A percentile compares a stretch with the other conserved stretches of the same genome.
These are phyloP conservation scores for Leccinum pellstonianum DNA, from an alignment of 768 basidiomycete species.

Conservation along the genomic window DNA sequence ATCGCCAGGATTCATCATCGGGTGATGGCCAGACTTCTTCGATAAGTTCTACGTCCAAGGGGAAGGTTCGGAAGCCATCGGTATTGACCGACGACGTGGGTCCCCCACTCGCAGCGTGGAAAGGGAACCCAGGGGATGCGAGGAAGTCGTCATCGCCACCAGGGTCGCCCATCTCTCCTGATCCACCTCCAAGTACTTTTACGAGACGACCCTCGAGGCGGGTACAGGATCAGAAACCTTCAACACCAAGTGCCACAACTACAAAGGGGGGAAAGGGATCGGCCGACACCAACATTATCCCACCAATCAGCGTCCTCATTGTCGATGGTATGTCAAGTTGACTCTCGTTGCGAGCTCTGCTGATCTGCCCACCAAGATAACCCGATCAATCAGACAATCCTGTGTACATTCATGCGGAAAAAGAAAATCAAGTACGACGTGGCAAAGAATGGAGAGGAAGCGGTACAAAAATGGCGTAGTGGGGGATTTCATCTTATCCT, in stretches of 20 bases:
- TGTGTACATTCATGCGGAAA: slow-evolving; percentile 95
- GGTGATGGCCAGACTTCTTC: slow-evolving; percentile 17
- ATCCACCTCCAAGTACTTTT: slow-evolving; percentile 23
- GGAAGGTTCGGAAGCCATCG: slow-evolving; percentile 32
- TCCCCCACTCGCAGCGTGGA: slow-evolving; percentile 21
- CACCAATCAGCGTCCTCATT: slow-evolving; percentile 96
- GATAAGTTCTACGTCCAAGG: slow-evolving; percentile 13
- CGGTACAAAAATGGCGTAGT: slow-evolving; percentile 91
- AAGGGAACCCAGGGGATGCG: slow-evolving; percentile 26
- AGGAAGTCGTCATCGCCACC: slow-evolving; percentile 36
- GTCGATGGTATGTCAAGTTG: slow-evolving; percentile 77
- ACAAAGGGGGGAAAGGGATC: slow-evolving; percentile 51
- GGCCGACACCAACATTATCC: slow-evolving; percentile 74
- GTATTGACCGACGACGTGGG: slow-evolving; percentile 29
- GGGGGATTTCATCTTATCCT: slow-evolving; percentile 95
- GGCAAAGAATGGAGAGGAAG: slow-evolving; percentile 93
- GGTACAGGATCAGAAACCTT: slow-evolving; percentile 29
- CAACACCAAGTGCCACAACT: slow-evolving; percentile 28
- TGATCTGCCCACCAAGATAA: slow-evolving; percentile 65
- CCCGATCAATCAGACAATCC: slow-evolving; percentile 95
- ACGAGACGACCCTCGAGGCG: slow-evolving; percentile 34
- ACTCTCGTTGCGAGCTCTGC: slow-evolving; percentile 3
- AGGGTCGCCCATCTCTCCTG: slow-evolving; percentile 30
- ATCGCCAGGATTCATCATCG: slow-evolving; percentile 27
- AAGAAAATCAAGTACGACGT: slow-evolving; percentile 94